phyloP scores from a whole-genome alignment of 75 land plant genomes.

The Gnetum montanum region DNA sequence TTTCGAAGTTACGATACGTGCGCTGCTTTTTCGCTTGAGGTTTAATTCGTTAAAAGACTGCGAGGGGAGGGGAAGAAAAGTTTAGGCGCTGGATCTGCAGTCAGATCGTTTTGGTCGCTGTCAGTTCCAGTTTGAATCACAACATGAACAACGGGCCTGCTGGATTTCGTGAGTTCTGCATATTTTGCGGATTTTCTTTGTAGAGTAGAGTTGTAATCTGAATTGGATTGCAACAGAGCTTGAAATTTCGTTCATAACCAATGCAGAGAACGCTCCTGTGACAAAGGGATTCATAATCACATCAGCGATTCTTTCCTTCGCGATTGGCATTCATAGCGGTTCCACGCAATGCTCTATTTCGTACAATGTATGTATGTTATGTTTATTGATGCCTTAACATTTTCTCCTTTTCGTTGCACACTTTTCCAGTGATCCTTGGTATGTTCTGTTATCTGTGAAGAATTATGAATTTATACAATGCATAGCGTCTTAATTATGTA shows the following conservation, averaged over 20 bases:
- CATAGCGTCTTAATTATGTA: too few relatives aligned
- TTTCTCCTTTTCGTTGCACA: neutral
- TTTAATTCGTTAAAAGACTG: too few relatives aligned
- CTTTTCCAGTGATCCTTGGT: too few relatives aligned
- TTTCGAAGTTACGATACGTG: too few relatives aligned
- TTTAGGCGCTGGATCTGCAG: too few relatives aligned
- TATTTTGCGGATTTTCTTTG: neutral
- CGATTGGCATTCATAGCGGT: slow-evolving; percentile 57
- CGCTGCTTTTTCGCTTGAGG: too few relatives aligned
- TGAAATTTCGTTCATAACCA: too few relatives aligned
- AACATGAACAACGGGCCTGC: slow-evolving; percentile 82
- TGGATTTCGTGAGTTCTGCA: slow-evolving; percentile 47
- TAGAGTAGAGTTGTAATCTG: neutral
- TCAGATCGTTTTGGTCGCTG: too few relatives aligned
- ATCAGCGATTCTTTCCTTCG: slow-evolving; percentile 49
- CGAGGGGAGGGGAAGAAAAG: too few relatives aligned
- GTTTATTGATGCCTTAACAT: too few relatives aligned
- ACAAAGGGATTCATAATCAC: slow-evolving; percentile 57
- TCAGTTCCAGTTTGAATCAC: neutral
- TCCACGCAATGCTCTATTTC: slow-evolving; percentile 48
- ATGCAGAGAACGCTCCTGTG: slow-evolving; percentile 84
- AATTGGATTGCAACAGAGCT: neutral
- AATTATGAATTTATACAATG: too few relatives aligned
- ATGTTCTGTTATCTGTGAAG: too few relatives aligned
- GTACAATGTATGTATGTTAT: slow-evolving; percentile 78